Base-by-base conservation (phyloP, 2,329 filamentous ascomycete species). In the Verticillium klebahnii region DNA sequence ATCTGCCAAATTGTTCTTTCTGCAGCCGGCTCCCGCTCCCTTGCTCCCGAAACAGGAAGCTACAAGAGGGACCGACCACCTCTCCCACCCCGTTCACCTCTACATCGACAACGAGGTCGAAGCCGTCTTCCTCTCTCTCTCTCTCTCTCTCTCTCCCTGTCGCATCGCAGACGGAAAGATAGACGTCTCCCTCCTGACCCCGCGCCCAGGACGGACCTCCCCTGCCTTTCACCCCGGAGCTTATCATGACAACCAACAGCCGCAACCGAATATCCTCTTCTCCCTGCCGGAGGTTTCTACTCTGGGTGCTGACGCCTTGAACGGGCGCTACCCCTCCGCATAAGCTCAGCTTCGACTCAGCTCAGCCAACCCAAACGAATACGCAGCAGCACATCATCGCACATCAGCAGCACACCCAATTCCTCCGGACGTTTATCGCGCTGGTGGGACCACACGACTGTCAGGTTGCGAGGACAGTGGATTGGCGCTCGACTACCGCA, bases 251-350 rank as follows among this genome's bases (percentile, higher is more conserved):
- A 73, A 69, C 70, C 67, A 72, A 74, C 71, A 70, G 68, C 61
- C 60, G 58, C 67, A 69, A 66, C 64, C 72, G 73, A 61, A 70
- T 72, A 70, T 71, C 69, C 69, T 71, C 70, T 69, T 77, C 74
- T 76, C 74, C 75, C 68, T 71, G 69, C 67, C 71, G 75, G 75
- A 77, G 75, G 66, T 74, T 77, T 62, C 69, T 75, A 63, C 75
- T 74, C 65, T 73, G 74, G 75, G 70, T 73, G 63, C 66, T 71
- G 68, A 74, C 74, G 65, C 74, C 74, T 68, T 77, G 75, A 77
- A 73, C 71, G 39, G 45, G 45, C 45, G 45, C 19, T 50, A 50
- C 45, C 45, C 45, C 45, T 50, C 45, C 45, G 45, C 45, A 50
- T 50, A 7, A 50, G 45, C 45, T 50, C 45, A 50, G 45, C 45